Conservation (phyloP, 148 eudicot species). For the Selenicereus undatus region DNA sequence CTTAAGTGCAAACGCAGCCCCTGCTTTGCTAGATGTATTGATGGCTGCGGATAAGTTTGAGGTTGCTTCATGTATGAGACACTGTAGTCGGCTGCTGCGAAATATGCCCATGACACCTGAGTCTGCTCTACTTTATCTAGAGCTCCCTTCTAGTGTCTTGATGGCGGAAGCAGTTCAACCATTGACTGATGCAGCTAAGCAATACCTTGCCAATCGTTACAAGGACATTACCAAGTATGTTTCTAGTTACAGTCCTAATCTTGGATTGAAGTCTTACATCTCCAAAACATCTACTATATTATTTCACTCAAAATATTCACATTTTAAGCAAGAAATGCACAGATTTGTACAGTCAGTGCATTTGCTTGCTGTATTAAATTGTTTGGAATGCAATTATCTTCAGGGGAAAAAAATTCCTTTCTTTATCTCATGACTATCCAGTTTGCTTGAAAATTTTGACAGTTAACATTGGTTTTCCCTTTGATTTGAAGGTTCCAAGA, state of each 20-base stretch:
- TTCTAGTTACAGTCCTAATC: not conserved
- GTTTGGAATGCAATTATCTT: no score
- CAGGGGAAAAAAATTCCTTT: not conserved
- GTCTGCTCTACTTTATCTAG: slow-evolving; percentile 67
- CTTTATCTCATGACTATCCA: not conserved
- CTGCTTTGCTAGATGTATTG: slow-evolving; percentile 66
- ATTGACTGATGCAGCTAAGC: slow-evolving; percentile 76
- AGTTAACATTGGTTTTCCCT: slow-evolving; percentile 4
- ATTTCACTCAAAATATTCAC: no score
- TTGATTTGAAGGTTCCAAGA: slow-evolving; percentile 59
- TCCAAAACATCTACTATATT: not conserved
- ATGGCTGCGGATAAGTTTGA: slow-evolving; percentile 93
- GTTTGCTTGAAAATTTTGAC: not conserved
- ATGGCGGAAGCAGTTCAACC: slow-evolving; percentile 90
- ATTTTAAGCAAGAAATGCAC: no score
- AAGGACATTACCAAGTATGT: slow-evolving; percentile 69
- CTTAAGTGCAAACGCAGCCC: slow-evolving; percentile 48
- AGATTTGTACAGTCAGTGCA: no score
- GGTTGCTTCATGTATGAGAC: slow-evolving; percentile 83
- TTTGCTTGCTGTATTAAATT: no score
- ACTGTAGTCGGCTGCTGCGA: slow-evolving; percentile 58
- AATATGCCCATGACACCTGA: slow-evolving; percentile 75
- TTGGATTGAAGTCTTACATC: not conserved
- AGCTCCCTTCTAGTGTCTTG: slow-evolving; percentile 79
- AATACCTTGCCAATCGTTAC: slow-evolving; percentile 70